phyloP scores from a whole-genome alignment of 2,329 filamentous ascomycete genomes.

The Ceratocystis diversiconidia region DNA sequence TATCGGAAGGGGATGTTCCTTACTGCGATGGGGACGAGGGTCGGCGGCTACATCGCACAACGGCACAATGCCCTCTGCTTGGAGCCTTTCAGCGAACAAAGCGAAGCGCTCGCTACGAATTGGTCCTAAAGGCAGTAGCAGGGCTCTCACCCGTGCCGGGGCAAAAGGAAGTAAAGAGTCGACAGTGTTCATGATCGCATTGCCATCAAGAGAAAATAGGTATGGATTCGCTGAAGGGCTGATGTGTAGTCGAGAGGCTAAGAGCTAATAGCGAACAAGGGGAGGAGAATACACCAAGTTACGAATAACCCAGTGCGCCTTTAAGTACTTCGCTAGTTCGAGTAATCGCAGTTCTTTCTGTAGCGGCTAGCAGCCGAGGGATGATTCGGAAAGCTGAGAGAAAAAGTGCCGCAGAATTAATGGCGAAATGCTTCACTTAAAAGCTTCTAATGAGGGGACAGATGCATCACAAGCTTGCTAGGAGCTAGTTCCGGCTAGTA shows the following conservation, averaged over 20 bases:
- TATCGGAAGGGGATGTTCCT: conserved; percentile 22
- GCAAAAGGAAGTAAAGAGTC: conserved; percentile 84
- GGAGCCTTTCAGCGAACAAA: conserved; percentile 63
- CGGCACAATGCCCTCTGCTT: conserved; percentile 65
- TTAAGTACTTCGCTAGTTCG: not conserved
- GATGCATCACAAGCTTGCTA: not conserved
- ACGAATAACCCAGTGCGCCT: not conserved
- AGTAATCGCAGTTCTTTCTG: not conserved
- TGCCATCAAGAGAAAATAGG: conserved; percentile 12
- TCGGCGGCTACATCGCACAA: conserved; percentile 79
- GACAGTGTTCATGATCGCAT: conserved; percentile 57
- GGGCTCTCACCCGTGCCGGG: conserved; percentile 76
- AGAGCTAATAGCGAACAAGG: not conserved
- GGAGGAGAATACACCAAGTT: not conserved
- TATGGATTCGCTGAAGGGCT: not conserved
- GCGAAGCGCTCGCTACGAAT: conserved; percentile 72
- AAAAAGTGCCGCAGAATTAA: not conserved
- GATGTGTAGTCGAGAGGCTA: not conserved
- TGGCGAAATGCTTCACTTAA: not conserved
- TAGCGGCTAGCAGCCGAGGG: not conserved
- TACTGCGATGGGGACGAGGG: conserved; percentile 74
- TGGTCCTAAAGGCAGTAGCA: conserved; percentile 73
- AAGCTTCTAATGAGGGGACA: conserved; percentile 2
- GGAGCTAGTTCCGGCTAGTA: not conserved
- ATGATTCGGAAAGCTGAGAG: not conserved